Conservation (phyloP, 805 yeast species). For the Millerozyma acaciae region DNA sequence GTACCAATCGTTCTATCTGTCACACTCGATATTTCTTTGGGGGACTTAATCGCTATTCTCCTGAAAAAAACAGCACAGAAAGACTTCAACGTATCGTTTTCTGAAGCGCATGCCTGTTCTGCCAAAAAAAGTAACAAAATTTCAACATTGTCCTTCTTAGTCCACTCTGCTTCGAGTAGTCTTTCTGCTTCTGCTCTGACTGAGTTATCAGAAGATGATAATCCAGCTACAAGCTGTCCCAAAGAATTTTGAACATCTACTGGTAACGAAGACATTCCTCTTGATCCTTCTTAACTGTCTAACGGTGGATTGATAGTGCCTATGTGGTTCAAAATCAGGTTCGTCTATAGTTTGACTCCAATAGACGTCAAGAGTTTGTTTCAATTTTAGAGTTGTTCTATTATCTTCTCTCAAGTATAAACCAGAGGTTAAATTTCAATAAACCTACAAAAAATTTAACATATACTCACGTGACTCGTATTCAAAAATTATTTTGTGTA, state of each 20-base stretch:
- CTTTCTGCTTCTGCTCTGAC: conserved; percentile 77
- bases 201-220: conserved; percentile 75
- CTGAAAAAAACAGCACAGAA: conserved; percentile 88
- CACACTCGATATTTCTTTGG: conserved; percentile 60
- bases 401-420: too few species aligned
- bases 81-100: conserved; percentile 51
- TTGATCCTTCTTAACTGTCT: too few species aligned
- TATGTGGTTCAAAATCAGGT: too few species aligned
- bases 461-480: too few species aligned
- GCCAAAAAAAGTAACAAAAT: conserved; percentile 73
- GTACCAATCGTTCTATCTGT: conserved; percentile 77
- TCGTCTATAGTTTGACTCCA: too few species aligned
- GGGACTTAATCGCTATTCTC: conserved; percentile 77
- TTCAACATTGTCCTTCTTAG: conserved; percentile 61
- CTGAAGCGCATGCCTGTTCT: conserved; percentile 65
- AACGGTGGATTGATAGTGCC: too few species aligned
- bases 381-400: too few species aligned
- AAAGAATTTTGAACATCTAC: conserved; percentile 56
- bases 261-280: conserved; percentile 47
- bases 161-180: conserved; percentile 72
- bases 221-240: conserved; percentile 53
- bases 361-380: too few species aligned
- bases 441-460: too few species aligned
- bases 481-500: too few species aligned
- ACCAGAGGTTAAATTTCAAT: too few species aligned